Evolutionary conservation across 1,284 basidiomycete genomes (phyloP), one percentile per base, ranked within the genome.

Genomic region (Lentinula novae-zelandiae): DNA sequence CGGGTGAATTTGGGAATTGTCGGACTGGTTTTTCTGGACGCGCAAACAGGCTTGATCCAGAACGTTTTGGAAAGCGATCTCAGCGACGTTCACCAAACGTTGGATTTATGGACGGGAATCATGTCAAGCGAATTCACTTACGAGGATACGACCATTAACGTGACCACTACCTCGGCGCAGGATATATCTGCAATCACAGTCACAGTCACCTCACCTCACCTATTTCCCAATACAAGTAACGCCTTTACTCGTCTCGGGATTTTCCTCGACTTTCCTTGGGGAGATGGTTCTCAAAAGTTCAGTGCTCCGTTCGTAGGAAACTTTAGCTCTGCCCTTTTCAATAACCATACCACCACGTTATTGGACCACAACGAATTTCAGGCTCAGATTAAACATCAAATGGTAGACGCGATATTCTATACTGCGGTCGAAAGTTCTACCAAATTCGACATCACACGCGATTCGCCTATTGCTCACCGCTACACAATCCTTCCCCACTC

Each of bases 211-310:
- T 85, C 83, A 12, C 17, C 71, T 1, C 72, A 84, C 15, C 46
- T 86, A 6, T 17, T 64, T 27, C 62, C 67, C n/a, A 75, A 77
- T 5, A 33, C 40, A 2, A 22, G 15, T 12, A 34, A 33, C 9
- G 0, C 40, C 22, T 40, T 36, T 34, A 56, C 54, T 15, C 70
- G 70, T 51, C 68, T 84, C 5, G 81, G 78, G 0, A 20, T 84
- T 0, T 85, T 83, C 69, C 63, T 86, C n/a, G 83, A 86, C 67
- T 85, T 83, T 66, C 83, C 83, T 7, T 86, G 83, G 82, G 82
- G 81, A 67, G 83, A 84, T 63, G 84, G 84, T 3, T 72, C 67
- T 46, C 60, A 70, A 20, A 84, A 85, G 66, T 86, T 85, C 69
- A 76, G 76, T 27, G 83, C 80, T 6, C 84, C 83, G 0, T 84